Evolutionary conservation across 2,329 filamentous ascomycete species (phyloP), one percentile per base, ranked within the genome.

Genomic region (Ustulina deusta): DNA sequence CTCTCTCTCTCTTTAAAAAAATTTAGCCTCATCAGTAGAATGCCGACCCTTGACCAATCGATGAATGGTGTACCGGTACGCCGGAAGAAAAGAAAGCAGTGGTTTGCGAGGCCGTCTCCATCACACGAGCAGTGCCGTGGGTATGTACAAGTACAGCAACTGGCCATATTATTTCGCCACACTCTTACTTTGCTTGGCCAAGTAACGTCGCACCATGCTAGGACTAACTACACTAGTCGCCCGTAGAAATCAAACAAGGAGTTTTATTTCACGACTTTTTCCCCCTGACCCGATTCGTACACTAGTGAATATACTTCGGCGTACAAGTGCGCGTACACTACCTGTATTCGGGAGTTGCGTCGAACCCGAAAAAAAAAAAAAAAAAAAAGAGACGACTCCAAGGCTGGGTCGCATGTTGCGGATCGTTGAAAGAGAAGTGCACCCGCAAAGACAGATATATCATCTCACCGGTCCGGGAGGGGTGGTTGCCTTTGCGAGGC

Each of bases 41-140:
- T 29, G 38, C 51, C 27, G n/a, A 25, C 36, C 15, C n/a, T 17
- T n/a, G 15, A 29, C 60, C 60, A 34, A 63, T 48, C 13, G 40
- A 5, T 36, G 22, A 40, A 27, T 44, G 32, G n/a, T 46, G 17
- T 36, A 38, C 20, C 7, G n/a, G n/a, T n/a, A n/a, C 20, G 20
- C n/a, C 10, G 27, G n/a, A 3, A 17, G 27, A 48, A 11, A 38
- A 32, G 42, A 20, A 63, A 36, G 63, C 32, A 65, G 62, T 73
- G 71, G 64, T 66, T 69, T 69, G 72, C 71, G 70, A 70, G 66
- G 61, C 65, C 67, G 62, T 63, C 70, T 71, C 66, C 66, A 71
- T 61, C 58, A 67, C 64, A 62, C 63, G 71, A 64, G 67, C 54
- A 61, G 61, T 42, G 38, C 22, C 10, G 6, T 42, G 10, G 66